Evolutionary conservation across 2,329 filamentous ascomycete genomes (phyloP), one percentile per base, ranked within the genome.

Genomic region (Laburnicola sp.): DNA sequence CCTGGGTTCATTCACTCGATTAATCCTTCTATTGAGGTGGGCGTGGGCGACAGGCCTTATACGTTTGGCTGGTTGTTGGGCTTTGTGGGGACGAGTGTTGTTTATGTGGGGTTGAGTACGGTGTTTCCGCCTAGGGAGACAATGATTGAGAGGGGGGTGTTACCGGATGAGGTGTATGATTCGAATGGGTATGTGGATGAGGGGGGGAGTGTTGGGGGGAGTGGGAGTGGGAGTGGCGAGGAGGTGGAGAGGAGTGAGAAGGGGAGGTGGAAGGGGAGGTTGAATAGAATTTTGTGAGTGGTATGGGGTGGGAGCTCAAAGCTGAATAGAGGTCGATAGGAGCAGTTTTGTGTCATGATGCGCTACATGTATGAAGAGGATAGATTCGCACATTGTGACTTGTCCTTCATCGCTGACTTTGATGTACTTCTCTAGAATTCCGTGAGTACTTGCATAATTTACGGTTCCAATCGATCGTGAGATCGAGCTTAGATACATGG

Each of bases 21-120:
- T 47, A 77, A 77, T 45, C 53, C 69, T 0, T 63, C 48, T 10
- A 71, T 78, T 16, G 57, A 70, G 2, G 70, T 75, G 0, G 77
- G 78, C 0, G 71, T 72, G 0, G 85, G 85, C 0, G 71, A 76
- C 0, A 68, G 74, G 36, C 78, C 86, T 3, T 88, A 86, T 63
- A 77, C 80, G 25, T 85, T 87, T 63, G 84, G 85, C n/a, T 88
- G 85, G 81, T 64, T 87, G 16, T 76, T 86, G 42, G 85, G 85
- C 0, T 86, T 87, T 56, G 72, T 78, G 7, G 74, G 69, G 0
- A 83, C 82, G 6, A 78, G 80, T 21, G 43, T 83, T 2, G 75
- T 86, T 0, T 87, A 87, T 69, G 71, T 80, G 7, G 60, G 54
- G 0, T 59, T 86, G 21, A 80, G 75, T 41, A 72, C 70, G 51